Base-by-base conservation (phyloP, 306 rosid genomes). In the Urtica urens region DNA sequence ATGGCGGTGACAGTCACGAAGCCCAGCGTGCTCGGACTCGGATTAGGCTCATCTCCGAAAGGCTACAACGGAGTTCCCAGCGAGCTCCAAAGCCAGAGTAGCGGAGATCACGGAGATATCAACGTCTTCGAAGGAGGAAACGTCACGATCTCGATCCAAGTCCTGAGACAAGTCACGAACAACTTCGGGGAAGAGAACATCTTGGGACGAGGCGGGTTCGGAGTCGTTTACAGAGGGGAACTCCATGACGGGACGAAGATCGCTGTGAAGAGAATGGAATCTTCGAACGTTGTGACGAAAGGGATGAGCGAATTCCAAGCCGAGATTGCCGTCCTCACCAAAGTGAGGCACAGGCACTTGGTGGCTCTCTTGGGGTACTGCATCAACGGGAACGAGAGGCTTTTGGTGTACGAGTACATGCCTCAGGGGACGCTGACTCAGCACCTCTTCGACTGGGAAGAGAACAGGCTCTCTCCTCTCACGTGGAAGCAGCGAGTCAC, bases 191-290 rank as follows among this genome's bases (percentile, higher is more conserved):
- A 78, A 58, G 80, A 71, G 1, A 88, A 83, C 20, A 75, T 83
- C 29, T 58, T 80, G 58, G 96, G 96, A 2, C 73, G 94, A 53
- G 96, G 96, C 38, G 94, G 96, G 21, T 88, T 83, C 68, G 96
- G 96, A 19, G 82, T 79, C 50, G 96, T 88, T 54, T 87, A 87
- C 48, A 78, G 74, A 52, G 96, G 96, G 17, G 93, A 80, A 60
- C 59, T 87, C 44, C 81, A 69, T 17, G 94, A 80, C 53, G 94
- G 94, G 42, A 87, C 94, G 2, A 76, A 78, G 53, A 80, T 87
- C 49, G 96, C 96, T 34, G 94, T 87, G 51, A 87, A 87, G 63
- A 72, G 93, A 63, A 87, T 83, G 96, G 78, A 78, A 51, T 78
- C 88, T 45, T 82, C 62, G 42, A 76, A 80, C 17, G 64, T 66